Percentiles rank a stretch among this genome's conserved stretches.
These are phyloP conservation scores for Claviceps maximensis DNA, from an alignment of 2,329 filamentous ascomycete species.

Conservation along the genomic window DNA sequence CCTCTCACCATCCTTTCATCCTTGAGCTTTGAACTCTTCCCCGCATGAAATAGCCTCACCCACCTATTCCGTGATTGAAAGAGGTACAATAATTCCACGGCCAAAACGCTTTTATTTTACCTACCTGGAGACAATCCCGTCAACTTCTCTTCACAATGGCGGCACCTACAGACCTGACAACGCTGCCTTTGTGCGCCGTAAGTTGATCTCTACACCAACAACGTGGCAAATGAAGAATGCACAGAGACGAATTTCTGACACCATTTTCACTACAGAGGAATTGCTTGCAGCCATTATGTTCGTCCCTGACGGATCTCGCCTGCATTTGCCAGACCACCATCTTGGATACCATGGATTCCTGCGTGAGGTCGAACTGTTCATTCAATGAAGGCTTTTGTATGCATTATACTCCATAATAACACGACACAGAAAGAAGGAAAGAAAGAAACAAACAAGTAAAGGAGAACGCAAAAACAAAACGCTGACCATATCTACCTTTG, in stretches of 20 bases:
- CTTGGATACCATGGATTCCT: neutral
- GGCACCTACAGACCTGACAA: neutral
- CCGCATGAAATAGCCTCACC: neutral
- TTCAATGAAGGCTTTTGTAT: neutral
- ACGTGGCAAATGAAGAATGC: neutral
- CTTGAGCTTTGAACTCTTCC: neutral
- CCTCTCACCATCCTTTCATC: neutral
- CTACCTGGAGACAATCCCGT: neutral
- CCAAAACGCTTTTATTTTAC: neutral
- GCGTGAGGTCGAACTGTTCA: neutral
- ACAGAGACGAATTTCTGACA: neutral
- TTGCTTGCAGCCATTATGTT: neutral
- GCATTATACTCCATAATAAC: neutral
- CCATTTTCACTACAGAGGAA: neutral
- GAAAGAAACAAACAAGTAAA: neutral
- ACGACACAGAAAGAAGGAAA: no score
- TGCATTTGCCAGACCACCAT: neutral
- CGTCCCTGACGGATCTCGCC: neutral
- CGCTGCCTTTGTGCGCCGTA: neutral
- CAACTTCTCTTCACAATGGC: neutral
- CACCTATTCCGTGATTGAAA: neutral
- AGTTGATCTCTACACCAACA: neutral
- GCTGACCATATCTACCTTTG: neutral
- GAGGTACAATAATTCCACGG: neutral
- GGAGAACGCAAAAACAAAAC: neutral